These are phyloP conservation scores for Metschnikowia similis DNA, from an alignment of 805 yeast species.

Conservation along the genomic window DNA sequence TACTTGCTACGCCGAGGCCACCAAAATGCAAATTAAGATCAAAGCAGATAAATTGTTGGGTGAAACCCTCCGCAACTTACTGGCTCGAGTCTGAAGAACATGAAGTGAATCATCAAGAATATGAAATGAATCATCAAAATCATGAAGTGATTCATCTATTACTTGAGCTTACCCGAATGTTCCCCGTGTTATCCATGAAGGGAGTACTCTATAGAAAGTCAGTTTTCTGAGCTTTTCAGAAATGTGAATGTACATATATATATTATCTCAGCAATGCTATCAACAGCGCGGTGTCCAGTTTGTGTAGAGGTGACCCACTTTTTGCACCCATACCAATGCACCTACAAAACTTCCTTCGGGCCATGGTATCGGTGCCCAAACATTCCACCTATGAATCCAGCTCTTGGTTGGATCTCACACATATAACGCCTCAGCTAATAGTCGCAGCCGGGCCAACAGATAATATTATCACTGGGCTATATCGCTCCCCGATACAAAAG, in stretches of 20 bases:
- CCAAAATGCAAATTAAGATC: constrained; percentile 81
- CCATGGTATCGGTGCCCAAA: constrained; percentile 23
- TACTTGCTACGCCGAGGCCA: constrained; percentile 86
- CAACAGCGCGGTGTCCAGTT: neutral
- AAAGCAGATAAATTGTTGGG: constrained; percentile 64
- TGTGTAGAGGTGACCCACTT: neutral
- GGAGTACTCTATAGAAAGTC: neutral
- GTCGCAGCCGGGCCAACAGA: constrained; percentile 76
- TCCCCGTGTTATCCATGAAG: neutral
- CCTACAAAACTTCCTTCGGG: constrained; percentile 14
- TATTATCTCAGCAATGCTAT: neutral
- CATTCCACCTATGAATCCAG: constrained; percentile 15
- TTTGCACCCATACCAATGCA: constrained; percentile 16
- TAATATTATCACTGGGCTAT: constrained; percentile 37
- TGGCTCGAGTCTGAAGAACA: neutral
- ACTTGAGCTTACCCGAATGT: neutral
- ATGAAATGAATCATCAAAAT: neutral
- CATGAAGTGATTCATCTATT: neutral
- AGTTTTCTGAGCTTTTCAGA: neutral
- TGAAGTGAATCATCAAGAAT: neutral
- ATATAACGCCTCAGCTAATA: constrained; percentile 58
- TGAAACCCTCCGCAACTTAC: constrained; percentile 6
- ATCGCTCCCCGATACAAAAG: constrained; percentile 40
- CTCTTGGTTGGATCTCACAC: constrained; percentile 57
- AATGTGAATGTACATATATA: constrained; percentile 2